Evolutionary conservation across 169 alveolate genomes (phyloP).

Genomic region (Eimeria acervulina): DNA sequence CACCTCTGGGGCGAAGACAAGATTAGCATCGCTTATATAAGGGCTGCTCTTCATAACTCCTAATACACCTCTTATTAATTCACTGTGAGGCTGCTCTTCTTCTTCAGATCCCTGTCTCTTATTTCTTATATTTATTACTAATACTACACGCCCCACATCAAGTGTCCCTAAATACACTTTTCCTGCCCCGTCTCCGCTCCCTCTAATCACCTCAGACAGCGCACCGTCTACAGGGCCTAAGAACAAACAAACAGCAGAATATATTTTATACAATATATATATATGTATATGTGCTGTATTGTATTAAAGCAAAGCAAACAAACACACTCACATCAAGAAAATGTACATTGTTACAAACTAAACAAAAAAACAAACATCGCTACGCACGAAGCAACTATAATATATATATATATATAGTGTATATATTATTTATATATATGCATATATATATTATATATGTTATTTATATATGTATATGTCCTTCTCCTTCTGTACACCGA

Average conservation of each 20-base stretch:
- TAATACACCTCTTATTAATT: slow-evolving; percentile 76
- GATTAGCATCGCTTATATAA: slow-evolving; percentile 83
- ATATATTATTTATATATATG: neutral
- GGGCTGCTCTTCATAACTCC: slow-evolving; percentile 81
- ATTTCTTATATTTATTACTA: slow-evolving; percentile 80
- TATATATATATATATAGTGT: neutral
- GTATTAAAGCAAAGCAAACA: no score
- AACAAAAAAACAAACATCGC: no score
- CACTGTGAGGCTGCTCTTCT: slow-evolving; percentile 82
- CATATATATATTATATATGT: neutral
- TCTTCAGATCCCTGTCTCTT: slow-evolving; percentile 74
- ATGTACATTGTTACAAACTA: no score
- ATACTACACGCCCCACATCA: slow-evolving; percentile 74
- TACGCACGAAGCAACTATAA: no score
- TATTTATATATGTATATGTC: no score
- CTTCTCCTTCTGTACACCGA: no score
- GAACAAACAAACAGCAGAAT: neutral
- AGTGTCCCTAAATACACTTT: slow-evolving; percentile 70
- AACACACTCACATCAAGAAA: no score
- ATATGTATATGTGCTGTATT: neutral
- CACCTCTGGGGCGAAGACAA: slow-evolving; percentile 69
- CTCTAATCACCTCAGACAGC: slow-evolving; percentile 43
- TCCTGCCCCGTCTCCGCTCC: slow-evolving; percentile 77
- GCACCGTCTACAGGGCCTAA: slow-evolving; percentile 71
- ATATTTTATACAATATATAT: neutral